Evolutionary conservation across 176 grass and related monocot genomes (phyloP).

Genomic region (Carex cristatella): DNA sequence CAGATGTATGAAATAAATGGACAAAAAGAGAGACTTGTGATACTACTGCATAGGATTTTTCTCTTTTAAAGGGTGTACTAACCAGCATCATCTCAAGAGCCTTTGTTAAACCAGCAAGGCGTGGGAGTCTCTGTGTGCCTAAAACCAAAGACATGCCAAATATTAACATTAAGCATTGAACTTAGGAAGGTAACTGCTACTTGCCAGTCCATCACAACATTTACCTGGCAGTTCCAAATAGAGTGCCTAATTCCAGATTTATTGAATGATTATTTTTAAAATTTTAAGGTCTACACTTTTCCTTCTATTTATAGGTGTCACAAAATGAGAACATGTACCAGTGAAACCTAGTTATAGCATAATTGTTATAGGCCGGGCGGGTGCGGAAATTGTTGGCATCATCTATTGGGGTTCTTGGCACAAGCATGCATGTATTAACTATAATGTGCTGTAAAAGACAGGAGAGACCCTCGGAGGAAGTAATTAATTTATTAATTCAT

Average conservation of each 20-base stretch:
- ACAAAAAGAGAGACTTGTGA: not conserved
- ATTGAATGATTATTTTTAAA: not conserved
- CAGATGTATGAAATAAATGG: not conserved
- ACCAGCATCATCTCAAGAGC: conserved; percentile 93
- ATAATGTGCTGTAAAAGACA: not conserved
- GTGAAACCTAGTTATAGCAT: not conserved
- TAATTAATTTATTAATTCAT: not conserved
- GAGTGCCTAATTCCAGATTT: not conserved
- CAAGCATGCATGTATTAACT: not conserved
- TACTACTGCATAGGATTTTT: not conserved
- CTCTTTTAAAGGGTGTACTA: conserved; percentile 14
- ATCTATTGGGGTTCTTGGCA: not conserved
- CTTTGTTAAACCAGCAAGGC: conserved; percentile 84
- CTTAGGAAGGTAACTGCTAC: not conserved
- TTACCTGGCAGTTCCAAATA: not conserved
- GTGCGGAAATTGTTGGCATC: not conserved
- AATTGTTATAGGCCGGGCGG: not conserved
- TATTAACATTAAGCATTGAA: not conserved
- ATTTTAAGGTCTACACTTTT: not conserved
- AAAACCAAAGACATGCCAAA: conserved; percentile 20
- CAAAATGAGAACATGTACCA: not conserved
- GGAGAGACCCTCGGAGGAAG: not conserved
- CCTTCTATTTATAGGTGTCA: not conserved
- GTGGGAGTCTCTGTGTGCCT: conserved; percentile 93
- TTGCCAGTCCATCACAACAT: not conserved